A percentile compares a stretch with the other conserved stretches of the same genome.
These are phyloP conservation scores for Phytomonas sp. DNA, from an alignment of 208 protist species.

Conservation along the genomic window DNA sequence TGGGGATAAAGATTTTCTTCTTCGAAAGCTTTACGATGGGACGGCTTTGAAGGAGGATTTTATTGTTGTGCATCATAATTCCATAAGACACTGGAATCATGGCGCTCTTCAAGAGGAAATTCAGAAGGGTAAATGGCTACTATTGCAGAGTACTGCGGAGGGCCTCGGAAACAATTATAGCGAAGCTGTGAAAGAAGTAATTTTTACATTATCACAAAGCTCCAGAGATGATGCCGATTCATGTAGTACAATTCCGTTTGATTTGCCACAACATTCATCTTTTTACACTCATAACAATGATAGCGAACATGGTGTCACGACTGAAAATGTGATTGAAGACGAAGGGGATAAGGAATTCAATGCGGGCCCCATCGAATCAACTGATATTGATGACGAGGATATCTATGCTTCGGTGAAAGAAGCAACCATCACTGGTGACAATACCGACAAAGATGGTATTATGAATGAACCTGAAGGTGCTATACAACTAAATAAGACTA, in stretches of 20 bases:
- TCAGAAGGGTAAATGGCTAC: not conserved
- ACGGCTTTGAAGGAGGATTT: not conserved
- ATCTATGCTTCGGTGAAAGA: not conserved
- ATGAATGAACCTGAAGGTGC: not conserved
- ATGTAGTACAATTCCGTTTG: not conserved
- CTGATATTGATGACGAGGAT: not conserved
- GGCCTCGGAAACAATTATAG: not conserved
- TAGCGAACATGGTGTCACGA: not conserved
- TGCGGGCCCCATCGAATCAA: not conserved
- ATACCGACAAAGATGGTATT: not conserved
- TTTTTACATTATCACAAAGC: not conserved
- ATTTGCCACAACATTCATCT: not conserved
- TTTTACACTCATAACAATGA: not conserved
- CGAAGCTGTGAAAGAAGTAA: not conserved
- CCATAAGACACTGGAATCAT: not conserved
- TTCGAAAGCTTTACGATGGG: not conserved
- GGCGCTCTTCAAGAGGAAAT: not conserved
- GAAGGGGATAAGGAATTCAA: not conserved
- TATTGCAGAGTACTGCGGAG: not conserved
- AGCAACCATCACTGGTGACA: not conserved
- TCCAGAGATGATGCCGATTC: not conserved
- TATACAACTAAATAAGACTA: not conserved
- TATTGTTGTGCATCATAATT: slow-evolving; percentile 1
- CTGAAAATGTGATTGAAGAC: not conserved
- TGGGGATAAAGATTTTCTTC: slow-evolving; percentile 1